These are phyloP conservation scores for Skeletonema tropicum DNA, from an alignment of 108 stramenopile genomes.

Conservation along the genomic window DNA sequence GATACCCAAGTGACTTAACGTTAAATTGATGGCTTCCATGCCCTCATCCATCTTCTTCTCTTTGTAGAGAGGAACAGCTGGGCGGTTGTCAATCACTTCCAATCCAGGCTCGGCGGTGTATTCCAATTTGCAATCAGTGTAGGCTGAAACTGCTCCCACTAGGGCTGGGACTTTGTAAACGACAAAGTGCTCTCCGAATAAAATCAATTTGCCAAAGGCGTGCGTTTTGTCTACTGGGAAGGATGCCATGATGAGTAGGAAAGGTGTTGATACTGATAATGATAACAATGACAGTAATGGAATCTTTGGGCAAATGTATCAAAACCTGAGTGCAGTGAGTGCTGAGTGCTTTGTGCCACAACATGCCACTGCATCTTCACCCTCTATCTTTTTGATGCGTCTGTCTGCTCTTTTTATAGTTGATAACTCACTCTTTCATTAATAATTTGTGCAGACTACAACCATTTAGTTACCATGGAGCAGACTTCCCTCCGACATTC, in stretches of 20 bases:
- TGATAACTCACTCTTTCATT: too few relatives aligned
- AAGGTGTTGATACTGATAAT: neutral
- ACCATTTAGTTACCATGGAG: too few relatives aligned
- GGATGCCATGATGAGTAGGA: conserved; percentile 12
- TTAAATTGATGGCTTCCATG: conserved; percentile 69
- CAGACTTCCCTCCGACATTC: too few relatives aligned
- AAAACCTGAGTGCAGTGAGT: too few relatives aligned
- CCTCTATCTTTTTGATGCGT: too few relatives aligned
- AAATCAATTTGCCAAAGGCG: conserved; percentile 86
- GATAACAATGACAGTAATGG: neutral
- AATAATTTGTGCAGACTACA: too few relatives aligned
- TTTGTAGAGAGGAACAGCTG: conserved; percentile 88
- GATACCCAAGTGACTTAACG: conserved; percentile 71
- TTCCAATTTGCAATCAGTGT: conserved; percentile 75
- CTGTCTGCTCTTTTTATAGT: too few relatives aligned
- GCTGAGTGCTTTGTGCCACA: too few relatives aligned
- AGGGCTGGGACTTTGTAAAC: conserved; percentile 89
- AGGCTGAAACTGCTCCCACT: conserved; percentile 84
- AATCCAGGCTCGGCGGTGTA: conserved; percentile 54
- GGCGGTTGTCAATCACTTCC: conserved; percentile 79
- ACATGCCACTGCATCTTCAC: too few relatives aligned
- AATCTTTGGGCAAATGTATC: too few relatives aligned
- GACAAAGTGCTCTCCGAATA: conserved; percentile 92
- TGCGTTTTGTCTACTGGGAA: conserved; percentile 57
- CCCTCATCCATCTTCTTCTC: conserved; percentile 82